phyloP scores from a whole-genome alignment of 2,329 filamentous ascomycete species.

The Fusarium sp. region DNA sequence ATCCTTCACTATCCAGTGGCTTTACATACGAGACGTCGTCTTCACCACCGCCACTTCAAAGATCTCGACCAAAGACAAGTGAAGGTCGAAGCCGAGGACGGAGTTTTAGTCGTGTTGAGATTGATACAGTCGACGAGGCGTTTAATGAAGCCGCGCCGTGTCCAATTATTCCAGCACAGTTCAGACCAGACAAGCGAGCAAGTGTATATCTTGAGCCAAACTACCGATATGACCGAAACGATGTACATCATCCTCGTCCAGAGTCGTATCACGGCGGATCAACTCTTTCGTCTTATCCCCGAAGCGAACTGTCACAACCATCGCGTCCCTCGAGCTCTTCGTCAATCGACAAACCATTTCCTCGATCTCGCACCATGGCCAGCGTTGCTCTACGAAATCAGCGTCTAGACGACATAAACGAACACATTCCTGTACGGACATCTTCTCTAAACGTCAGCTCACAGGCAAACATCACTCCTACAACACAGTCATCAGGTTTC shows the following conservation, averaged over 20 bases:
- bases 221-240: background rate
- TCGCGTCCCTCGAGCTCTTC: constrained; percentile 40
- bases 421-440: constrained; percentile 47
- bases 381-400: constrained; percentile 13
- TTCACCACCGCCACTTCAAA: constrained; percentile 27
- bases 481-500: constrained; percentile 43
- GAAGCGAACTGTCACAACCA: constrained; percentile 25
- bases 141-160: constrained; percentile 35
- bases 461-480: constrained; percentile 49
- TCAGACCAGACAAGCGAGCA: constrained; percentile 15
- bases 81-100: constrained; percentile 15
- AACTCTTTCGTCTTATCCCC: constrained; percentile 7
- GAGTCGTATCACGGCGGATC: constrained; percentile 24
- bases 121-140: constrained; percentile 26
- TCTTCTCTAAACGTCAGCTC: constrained; percentile 50
- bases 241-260: background rate
- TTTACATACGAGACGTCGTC: constrained; percentile 15
- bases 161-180: constrained; percentile 26
- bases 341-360: constrained; percentile 27
- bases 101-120: constrained; percentile 26
- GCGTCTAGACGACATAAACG: constrained; percentile 48
- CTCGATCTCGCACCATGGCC: constrained; percentile 38
- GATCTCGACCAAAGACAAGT: constrained; percentile 29
- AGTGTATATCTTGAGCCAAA: constrained; percentile 10
- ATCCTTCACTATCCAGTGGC: constrained; percentile 29